Conservation (phyloP, 169 alveolate species). For the Plasmodium knowlesi region DNA sequence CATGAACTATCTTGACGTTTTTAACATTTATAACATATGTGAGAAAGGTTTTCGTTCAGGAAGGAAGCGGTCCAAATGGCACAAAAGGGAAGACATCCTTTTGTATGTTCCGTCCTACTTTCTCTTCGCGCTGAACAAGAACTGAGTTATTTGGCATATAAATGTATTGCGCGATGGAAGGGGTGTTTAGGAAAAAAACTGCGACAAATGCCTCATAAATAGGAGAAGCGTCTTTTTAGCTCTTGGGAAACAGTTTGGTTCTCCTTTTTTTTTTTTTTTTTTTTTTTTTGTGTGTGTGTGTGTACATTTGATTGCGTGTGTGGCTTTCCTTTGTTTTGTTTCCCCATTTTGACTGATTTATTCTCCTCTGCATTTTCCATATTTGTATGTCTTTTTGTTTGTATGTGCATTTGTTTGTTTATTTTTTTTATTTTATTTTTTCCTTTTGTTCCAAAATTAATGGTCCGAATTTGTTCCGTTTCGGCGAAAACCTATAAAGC, state of each 20-base stretch:
- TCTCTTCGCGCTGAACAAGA: constrained; percentile 25
- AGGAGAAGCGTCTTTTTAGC: not conserved
- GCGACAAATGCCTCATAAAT: not conserved
- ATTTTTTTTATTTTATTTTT: not conserved
- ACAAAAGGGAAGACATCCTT: not conserved
- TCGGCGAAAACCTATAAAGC: not conserved
- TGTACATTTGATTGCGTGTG: not conserved
- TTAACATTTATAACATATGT: constrained; percentile 62
- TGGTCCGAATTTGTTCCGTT: not conserved
- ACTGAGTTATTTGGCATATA: not conserved
- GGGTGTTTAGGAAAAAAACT: not conserved
- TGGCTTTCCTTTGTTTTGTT: not conserved
- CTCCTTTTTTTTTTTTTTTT: not conserved
- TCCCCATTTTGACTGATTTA: not conserved
- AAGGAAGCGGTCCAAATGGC: not conserved
- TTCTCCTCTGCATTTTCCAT: not conserved
- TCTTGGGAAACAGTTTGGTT: not conserved
- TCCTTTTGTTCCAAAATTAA: not conserved
- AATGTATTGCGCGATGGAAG: not conserved
- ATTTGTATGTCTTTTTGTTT: not conserved
- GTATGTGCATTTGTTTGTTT: not conserved
- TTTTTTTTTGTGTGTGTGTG: not conserved
- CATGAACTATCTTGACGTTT: constrained; percentile 48
- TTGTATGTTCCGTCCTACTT: constrained; percentile 67
- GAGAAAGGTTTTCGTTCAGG: constrained; percentile 1